Percentiles rank a stretch among this genome's conserved stretches.
Evolutionary conservation across 2,329 filamentous ascomycete species (phyloP).

Genomic region (Phaeosphaeria sp.): DNA sequence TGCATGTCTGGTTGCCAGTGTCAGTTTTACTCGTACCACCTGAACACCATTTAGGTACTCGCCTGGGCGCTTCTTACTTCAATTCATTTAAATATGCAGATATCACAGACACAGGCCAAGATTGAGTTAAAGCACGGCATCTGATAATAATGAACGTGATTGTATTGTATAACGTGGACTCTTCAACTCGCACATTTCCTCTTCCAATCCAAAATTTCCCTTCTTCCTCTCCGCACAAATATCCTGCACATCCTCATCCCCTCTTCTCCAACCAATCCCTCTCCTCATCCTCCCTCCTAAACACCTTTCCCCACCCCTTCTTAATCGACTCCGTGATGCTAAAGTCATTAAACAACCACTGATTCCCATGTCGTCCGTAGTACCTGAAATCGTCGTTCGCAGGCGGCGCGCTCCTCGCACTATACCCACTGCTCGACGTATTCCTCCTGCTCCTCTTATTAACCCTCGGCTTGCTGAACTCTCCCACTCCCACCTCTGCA

Average conservation of each 20-base stretch:
- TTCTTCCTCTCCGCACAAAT: background rate
- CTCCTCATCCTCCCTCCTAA: slow-evolving; percentile 22
- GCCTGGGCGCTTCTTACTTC: too few relatives aligned
- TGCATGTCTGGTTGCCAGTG: too few relatives aligned
- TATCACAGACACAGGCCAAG: too few relatives aligned
- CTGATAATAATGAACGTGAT: background rate
- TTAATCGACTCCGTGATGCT: slow-evolving; percentile 42
- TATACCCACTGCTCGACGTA: slow-evolving; percentile 21
- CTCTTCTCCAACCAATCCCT: slow-evolving; percentile 22
- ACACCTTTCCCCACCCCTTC: slow-evolving; percentile 39
- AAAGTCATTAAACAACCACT: slow-evolving; percentile 49
- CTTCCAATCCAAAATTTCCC: background rate
- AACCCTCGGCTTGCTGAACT: slow-evolving; percentile 39
- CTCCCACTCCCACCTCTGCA: slow-evolving; percentile 28
- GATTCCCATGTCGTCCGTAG: slow-evolving; percentile 46
- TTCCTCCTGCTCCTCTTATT: slow-evolving; percentile 22
- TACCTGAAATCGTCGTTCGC: slow-evolving; percentile 37
- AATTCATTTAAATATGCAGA: too few relatives aligned
- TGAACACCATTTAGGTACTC: too few relatives aligned
- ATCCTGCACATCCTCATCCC: background rate
- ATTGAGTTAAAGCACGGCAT: too few relatives aligned
- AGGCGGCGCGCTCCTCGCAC: slow-evolving; percentile 10
- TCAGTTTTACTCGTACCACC: too few relatives aligned
- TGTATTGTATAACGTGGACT: background rate
- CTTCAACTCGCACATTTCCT: background rate